Percentiles rank a stretch among this genome's conserved stretches.
These are phyloP conservation scores for Russula earlei DNA, from an alignment of 768 basidiomycete species.

Conservation along the genomic window DNA sequence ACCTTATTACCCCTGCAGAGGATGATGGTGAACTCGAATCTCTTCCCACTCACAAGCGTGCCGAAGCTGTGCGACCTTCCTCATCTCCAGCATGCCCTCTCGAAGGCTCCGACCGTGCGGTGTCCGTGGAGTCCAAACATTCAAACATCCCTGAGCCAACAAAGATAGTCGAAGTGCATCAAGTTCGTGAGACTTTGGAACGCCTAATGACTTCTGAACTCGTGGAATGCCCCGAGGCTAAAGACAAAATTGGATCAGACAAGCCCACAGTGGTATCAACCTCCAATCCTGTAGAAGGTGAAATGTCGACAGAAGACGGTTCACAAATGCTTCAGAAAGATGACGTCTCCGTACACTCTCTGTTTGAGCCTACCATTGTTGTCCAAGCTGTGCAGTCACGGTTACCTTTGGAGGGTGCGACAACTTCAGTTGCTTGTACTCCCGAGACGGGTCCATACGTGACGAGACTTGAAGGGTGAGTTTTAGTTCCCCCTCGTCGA, in stretches of 20 bases:
- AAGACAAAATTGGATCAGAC: not conserved
- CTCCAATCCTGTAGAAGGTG: not conserved
- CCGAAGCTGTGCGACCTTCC: not conserved
- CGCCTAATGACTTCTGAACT: not conserved
- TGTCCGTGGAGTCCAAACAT: not conserved
- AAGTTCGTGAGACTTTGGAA: not conserved
- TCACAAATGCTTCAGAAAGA: not conserved
- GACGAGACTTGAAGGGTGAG: not conserved
- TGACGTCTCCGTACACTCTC: not conserved
- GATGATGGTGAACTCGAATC: not conserved
- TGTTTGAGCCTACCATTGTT: not conserved
- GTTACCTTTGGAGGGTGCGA: not conserved
- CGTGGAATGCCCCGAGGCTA: not conserved
- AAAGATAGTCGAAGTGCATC: not conserved
- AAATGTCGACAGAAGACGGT: not conserved
- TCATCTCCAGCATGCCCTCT: not conserved
- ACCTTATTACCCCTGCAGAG: conserved; percentile 8
- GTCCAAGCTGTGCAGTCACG: not conserved
- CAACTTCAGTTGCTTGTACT: not conserved
- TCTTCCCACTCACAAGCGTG: not conserved
- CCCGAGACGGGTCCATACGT: not conserved
- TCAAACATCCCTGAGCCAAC: not conserved
- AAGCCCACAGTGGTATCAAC: not conserved
- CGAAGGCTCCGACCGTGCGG: not conserved
- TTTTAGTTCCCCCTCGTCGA: not conserved